Evolutionary conservation across 2,329 filamentous ascomycete genomes (phyloP).

Genomic region (Paraconiothyrium sp.): DNA sequence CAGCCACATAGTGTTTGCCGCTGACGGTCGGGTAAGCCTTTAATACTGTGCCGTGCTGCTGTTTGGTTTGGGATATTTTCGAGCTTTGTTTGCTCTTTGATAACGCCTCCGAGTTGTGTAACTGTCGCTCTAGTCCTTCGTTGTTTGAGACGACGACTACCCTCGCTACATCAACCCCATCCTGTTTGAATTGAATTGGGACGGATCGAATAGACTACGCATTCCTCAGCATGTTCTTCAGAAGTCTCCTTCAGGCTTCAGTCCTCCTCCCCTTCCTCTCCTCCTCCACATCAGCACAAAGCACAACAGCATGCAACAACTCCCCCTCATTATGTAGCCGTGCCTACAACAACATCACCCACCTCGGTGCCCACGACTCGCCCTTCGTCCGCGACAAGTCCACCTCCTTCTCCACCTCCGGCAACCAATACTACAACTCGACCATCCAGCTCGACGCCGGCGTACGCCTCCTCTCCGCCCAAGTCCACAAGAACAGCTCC

Average conservation of each 20-base stretch:
- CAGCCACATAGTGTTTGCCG: slow-evolving; percentile 3
- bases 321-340: slow-evolving; percentile 76
- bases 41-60: slow-evolving; percentile 21
- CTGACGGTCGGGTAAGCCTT: slow-evolving; percentile 6
- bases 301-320: slow-evolving; percentile 75
- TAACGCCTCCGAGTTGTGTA: slow-evolving; percentile 2
- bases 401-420: slow-evolving; percentile 69
- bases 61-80: slow-evolving; percentile 14
- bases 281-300: slow-evolving; percentile 39
- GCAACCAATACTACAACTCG: slow-evolving; percentile 79
- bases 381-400: slow-evolving; percentile 73
- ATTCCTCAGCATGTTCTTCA: slow-evolving; percentile 41
- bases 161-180: background rate
- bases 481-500: slow-evolving; percentile 70
- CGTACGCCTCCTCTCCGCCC: slow-evolving; percentile 74
- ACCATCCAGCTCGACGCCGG: slow-evolving; percentile 76
- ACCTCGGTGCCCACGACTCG: slow-evolving; percentile 80
- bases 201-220: background rate
- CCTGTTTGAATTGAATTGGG: background rate
- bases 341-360: slow-evolving; percentile 78
- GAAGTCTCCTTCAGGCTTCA: slow-evolving; percentile 36
- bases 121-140: background rate
- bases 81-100: slow-evolving; percentile 9
- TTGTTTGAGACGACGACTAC: slow-evolving; percentile 3
- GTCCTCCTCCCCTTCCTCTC: slow-evolving; percentile 42